Base-by-base conservation (phyloP, 225 moss, liverwort and hornwort species). In the Climacium dendroides region DNA sequence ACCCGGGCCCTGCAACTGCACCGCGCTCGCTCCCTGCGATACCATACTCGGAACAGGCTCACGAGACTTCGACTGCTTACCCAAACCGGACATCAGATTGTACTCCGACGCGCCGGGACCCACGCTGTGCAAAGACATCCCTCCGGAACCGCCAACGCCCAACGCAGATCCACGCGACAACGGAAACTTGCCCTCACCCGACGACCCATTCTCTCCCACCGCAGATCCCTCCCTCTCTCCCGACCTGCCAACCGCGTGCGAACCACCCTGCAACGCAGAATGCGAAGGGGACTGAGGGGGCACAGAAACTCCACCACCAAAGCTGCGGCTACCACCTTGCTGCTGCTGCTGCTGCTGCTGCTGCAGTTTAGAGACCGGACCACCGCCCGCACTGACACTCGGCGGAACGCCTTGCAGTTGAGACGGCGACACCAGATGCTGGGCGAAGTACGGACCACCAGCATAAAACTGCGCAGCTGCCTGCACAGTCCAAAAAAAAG, bases 391-490 rank as follows among this genome's bases (percentile, higher is more conserved):
- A 89, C 85, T 89, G 77, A 82, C 90, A 35, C 82, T 76, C 70
- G 89, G 88, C 81, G 93, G 98, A 59, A 87, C 92, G 37, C 76
- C 87, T 83, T 93, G 96, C 85, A 91, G 94, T 53, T 92, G 94
- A 60, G 92, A 74, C 81, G 93, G 94, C 23, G 89, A 22, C 79
- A 95, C 92, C 89, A 94, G 70, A 78, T 94, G 98, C 70, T 98
- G 96, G 54, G 94, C 57, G 79, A 93, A 98, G 65, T 92, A 96
- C 45, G 96, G 95, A 86, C 83, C 85, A 48, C 90, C 88, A 11
- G 92, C 89, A 37, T 94, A 98, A 85, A 85, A 96, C 90, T 96
- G 96, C 20, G 96, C 92, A 83, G 97, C 95, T 92, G 81, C 81
- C 87, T 97, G 96, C 94, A 62, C 78, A 50, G 22, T 39, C 28